Conservation (phyloP, 2,329 filamentous ascomycete genomes). For the Camptophora hylomeconis region DNA sequence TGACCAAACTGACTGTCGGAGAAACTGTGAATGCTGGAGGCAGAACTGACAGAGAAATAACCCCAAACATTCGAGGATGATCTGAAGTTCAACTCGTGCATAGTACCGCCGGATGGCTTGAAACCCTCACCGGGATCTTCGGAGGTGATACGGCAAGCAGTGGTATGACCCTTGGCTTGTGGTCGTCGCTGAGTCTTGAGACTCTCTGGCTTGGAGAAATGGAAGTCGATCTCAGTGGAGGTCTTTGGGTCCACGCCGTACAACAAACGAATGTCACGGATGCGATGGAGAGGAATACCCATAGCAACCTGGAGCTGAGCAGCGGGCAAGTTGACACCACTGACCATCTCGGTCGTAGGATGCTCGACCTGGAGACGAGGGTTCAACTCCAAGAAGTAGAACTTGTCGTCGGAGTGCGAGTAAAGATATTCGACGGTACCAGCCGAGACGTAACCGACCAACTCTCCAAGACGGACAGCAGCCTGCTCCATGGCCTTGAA, state of each 20-base stretch:
- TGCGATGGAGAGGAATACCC: conserved; percentile 90
- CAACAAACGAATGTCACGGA: conserved; percentile 87
- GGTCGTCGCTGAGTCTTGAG: conserved; percentile 76
- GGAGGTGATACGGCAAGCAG: conserved; percentile 96
- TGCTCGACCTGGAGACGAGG: conserved; percentile 99
- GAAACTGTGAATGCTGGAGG: conserved; percentile 96
- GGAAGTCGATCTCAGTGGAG: conserved; percentile 81
- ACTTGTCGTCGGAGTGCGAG: conserved; percentile 94
- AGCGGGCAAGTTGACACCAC: conserved; percentile 89
- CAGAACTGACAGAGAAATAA: conserved; percentile 97
- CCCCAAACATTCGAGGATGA: conserved; percentile 99
- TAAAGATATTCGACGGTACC: conserved; percentile 99
- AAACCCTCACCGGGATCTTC: conserved; percentile 98
- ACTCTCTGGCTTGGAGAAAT: conserved; percentile 80
- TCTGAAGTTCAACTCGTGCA: conserved; percentile 98
- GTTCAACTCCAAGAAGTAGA: conserved; percentile 98
- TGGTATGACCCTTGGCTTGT: conserved; percentile 90
- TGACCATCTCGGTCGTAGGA: conserved; percentile 98
- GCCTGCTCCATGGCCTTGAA: conserved; percentile 97
- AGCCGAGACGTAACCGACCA: conserved; percentile 96
- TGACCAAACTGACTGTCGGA: conserved; percentile 98
- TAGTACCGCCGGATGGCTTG: conserved; percentile 97
- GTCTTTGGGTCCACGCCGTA: conserved; percentile 91
- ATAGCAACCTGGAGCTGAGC: conserved; percentile 98
- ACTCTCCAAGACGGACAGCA: conserved; percentile 79